These are phyloP conservation scores for Parmales sp. DNA, from an alignment of 108 stramenopile genomes.

Conservation along the genomic window DNA sequence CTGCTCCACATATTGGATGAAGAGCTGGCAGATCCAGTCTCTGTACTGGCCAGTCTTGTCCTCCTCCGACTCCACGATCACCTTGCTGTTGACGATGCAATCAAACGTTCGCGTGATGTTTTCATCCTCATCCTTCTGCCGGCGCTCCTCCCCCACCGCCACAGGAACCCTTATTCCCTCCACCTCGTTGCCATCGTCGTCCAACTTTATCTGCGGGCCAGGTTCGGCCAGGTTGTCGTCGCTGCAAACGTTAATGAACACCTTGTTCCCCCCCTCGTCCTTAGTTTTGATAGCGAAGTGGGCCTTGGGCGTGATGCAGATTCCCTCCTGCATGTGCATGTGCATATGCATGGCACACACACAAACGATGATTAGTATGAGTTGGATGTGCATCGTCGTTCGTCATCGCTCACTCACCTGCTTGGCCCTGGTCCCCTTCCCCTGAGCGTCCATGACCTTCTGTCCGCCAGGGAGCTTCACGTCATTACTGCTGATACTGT, in stretches of 20 bases:
- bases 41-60: slow-evolving; percentile 27
- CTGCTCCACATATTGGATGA: slow-evolving; percentile 33
- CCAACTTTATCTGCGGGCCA: slow-evolving; percentile 17
- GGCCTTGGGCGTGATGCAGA: neutral
- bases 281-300: slow-evolving; percentile 19
- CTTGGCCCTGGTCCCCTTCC: neutral
- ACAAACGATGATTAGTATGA: slow-evolving; percentile 2
- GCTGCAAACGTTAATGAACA: slow-evolving; percentile 40
- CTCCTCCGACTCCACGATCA: slow-evolving; percentile 18
- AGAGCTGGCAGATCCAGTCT: slow-evolving; percentile 41
- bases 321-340: slow-evolving; percentile 14
- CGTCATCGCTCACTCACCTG: neutral
- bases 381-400: slow-evolving; percentile 16
- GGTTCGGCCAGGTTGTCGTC: slow-evolving; percentile 22
- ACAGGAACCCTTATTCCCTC: slow-evolving; percentile 43
- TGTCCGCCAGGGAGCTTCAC: neutral
- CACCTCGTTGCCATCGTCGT: slow-evolving; percentile 33
- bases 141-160: slow-evolving; percentile 22
- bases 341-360: neutral
- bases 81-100: slow-evolving; percentile 30
- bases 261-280: slow-evolving; percentile 15
- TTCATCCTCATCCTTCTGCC: slow-evolving; percentile 23
- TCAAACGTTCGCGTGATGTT: slow-evolving; percentile 8
- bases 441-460: neutral
- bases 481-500: neutral